Percentiles rank a stretch among this genome's conserved stretches.
Evolutionary conservation across 2,329 filamentous ascomycete genomes (phyloP).

Genomic region (Penicillium sp.): DNA sequence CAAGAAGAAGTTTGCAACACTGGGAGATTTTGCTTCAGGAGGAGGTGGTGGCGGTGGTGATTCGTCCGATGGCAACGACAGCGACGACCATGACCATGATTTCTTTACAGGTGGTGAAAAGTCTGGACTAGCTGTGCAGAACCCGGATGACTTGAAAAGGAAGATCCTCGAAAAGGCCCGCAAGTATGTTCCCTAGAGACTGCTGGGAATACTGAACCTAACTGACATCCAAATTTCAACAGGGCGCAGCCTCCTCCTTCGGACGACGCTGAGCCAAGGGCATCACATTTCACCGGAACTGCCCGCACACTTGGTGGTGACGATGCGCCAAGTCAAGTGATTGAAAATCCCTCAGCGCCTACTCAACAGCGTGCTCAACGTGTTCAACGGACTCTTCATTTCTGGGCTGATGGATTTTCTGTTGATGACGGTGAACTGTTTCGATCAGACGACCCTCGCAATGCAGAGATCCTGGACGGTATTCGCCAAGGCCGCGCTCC

Average conservation of each 20-base stretch:
- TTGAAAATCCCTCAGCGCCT: constrained; percentile 52
- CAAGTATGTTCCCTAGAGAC: constrained; percentile 22
- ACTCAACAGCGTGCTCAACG: constrained; percentile 46
- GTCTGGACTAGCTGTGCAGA: constrained; percentile 65
- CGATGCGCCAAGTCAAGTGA: constrained; percentile 57
- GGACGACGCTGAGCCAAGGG: constrained; percentile 46
- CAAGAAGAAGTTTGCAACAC: constrained; percentile 49
- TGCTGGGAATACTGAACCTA: too few relatives aligned
- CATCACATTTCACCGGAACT: constrained; percentile 56
- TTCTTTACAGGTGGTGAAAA: constrained; percentile 66
- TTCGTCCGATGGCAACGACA: constrained; percentile 52
- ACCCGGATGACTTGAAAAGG: constrained; percentile 56
- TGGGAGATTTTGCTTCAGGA: constrained; percentile 44
- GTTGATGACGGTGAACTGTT: constrained; percentile 65
- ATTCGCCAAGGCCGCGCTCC: constrained; percentile 64
- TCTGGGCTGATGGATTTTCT: constrained; percentile 66
- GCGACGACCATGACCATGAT: constrained; percentile 56
- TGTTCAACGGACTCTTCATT: constrained; percentile 59
- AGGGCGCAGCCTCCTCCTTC: constrained; percentile 32
- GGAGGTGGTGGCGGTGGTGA: constrained; percentile 40
- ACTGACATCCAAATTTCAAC: constrained; percentile 2
- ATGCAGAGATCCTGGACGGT: constrained; percentile 59
- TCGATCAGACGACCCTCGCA: constrained; percentile 61
- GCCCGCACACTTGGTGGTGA: constrained; percentile 66
- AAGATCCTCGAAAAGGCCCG: constrained; percentile 51